A percentile compares a stretch with the other conserved stretches of the same genome.
Conservation (phyloP, 2,329 filamentous ascomycete genomes). For the Pestalotiopsis sp. region DNA sequence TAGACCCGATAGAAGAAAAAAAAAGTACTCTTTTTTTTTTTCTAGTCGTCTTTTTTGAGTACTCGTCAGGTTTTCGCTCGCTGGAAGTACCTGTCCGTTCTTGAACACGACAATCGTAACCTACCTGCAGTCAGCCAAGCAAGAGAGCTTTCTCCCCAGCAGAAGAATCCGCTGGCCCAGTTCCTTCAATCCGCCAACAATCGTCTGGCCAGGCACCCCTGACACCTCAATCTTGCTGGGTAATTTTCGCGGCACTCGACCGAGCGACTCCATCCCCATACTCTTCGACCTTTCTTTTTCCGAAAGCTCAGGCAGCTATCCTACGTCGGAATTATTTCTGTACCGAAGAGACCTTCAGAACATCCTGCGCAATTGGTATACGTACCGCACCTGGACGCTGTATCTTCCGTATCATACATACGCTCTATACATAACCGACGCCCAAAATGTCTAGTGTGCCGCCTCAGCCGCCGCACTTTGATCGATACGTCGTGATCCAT, state of each 20-base stretch:
- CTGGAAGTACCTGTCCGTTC: not conserved
- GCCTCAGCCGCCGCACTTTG: conserved; percentile 69
- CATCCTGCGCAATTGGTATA: not conserved
- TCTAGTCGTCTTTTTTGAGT: not conserved
- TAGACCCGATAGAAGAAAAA: not conserved
- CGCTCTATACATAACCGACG: conserved; percentile 10
- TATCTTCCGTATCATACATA: conserved; percentile 19
- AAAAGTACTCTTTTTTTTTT: not conserved
- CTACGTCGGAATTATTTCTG: conserved; percentile 2
- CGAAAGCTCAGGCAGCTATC: conserved; percentile 12
- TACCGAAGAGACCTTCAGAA: not conserved
- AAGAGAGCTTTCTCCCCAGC: not conserved
- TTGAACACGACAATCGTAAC: not conserved
- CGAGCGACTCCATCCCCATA: conserved; percentile 6
- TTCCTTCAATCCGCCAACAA: conserved; percentile 2
- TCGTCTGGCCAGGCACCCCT: conserved; percentile 9
- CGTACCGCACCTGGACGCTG: not conserved
- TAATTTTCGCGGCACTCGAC: conserved; percentile 8
- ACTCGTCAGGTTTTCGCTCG: not conserved
- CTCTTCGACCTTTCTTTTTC: conserved; percentile 10
- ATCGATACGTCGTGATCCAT: conserved; percentile 97
- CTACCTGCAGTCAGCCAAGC: not conserved
- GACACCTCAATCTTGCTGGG: conserved; percentile 8
- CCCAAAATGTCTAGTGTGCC: conserved; percentile 46
- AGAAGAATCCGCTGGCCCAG: conserved; percentile 7